Conservation (phyloP, 768 basidiomycete genomes). For the Boletus vinaceobasis region DNA sequence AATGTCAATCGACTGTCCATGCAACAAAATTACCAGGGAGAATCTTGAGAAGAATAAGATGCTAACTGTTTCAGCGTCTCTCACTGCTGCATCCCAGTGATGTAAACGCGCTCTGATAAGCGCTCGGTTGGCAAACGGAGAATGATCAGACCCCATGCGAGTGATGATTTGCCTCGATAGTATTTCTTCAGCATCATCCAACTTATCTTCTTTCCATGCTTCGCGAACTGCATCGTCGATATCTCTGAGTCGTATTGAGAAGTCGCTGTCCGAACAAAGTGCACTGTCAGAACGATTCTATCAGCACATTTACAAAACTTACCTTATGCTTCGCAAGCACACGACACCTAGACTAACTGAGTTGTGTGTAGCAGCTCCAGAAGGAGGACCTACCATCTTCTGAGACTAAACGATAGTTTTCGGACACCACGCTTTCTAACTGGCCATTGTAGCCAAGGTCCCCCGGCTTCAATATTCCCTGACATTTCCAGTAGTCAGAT, state of each 20-base stretch:
- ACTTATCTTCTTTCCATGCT: conserved; percentile 3
- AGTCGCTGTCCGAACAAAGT: not conserved
- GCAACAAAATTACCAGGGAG: not conserved
- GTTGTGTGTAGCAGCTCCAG: not conserved
- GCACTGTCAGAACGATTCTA: not conserved
- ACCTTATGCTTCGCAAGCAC: not conserved
- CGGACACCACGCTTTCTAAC: not conserved
- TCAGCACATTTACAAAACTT: not conserved
- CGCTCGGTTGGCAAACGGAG: conserved; percentile 1
- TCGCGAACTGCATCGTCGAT: not conserved
- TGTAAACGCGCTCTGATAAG: conserved; percentile 6
- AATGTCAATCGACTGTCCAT: conserved; percentile 6
- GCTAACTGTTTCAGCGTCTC: conserved; percentile 10
- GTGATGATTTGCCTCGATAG: conserved; percentile 1
- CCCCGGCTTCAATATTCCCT: conserved; percentile 6
- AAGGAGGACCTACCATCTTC: conserved; percentile 1
- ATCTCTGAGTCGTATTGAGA: conserved; percentile 1
- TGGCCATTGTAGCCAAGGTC: not conserved
- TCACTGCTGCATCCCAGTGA: conserved; percentile 4
- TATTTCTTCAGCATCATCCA: conserved; percentile 12
- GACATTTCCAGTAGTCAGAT: not conserved
- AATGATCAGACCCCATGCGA: not conserved
- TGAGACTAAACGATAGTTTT: conserved; percentile 7
- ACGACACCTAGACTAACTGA: conserved; percentile 1
- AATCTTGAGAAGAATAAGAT: not conserved